A percentile compares a stretch with the other conserved stretches of the same genome.
phyloP scores from a whole-genome alignment of 2,329 filamentous ascomycete species.

The Scedosporium minutisporum region DNA sequence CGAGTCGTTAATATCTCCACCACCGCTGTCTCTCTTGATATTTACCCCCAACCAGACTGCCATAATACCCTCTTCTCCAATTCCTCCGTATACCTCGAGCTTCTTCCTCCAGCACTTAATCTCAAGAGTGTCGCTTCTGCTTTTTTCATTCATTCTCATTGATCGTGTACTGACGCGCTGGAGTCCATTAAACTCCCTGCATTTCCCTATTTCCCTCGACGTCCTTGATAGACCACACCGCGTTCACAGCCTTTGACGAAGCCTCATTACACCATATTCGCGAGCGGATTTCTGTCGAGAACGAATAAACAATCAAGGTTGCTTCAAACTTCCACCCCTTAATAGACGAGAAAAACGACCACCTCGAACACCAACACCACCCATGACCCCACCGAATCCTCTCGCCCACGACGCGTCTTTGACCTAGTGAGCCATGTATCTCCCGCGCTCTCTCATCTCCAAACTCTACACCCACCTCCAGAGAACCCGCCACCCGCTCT shows the following conservation, averaged over 20 bases:
- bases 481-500: constrained; percentile 77
- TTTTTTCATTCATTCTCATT: background rate
- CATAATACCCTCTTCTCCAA: background rate
- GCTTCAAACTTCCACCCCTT: background rate
- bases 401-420: constrained; percentile 18
- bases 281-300: too few relatives aligned
- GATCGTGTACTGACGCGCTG: background rate
- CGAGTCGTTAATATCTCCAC: background rate
- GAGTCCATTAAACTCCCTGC: background rate
- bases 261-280: background rate
- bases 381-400: constrained; percentile 3
- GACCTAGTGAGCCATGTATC: constrained; percentile 61
- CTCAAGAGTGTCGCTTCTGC: background rate
- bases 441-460: constrained; percentile 79
- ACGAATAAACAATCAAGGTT: too few relatives aligned
- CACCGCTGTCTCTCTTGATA: background rate
- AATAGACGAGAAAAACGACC: background rate
- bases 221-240: background rate
- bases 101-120: background rate
- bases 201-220: background rate
- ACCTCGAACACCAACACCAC: background rate
- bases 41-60: background rate
- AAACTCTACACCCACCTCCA: constrained; percentile 88
- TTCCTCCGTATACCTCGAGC: background rate
- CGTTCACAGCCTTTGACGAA: background rate